These are phyloP conservation scores for Calcarisporium arbuscula DNA, from an alignment of 2,329 filamentous ascomycete genomes.

Conservation along the genomic window DNA sequence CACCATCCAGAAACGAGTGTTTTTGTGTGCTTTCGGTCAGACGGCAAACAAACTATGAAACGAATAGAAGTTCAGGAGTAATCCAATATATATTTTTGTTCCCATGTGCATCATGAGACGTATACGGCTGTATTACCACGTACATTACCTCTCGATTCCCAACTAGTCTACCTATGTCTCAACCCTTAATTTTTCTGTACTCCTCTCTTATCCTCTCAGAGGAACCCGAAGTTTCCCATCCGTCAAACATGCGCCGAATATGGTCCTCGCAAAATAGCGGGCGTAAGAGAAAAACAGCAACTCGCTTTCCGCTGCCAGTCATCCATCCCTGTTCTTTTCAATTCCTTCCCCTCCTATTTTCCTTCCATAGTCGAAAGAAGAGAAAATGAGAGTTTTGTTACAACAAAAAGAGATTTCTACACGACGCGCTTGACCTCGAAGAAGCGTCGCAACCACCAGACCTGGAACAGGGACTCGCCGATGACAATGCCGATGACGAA, in stretches of 20 bases:
- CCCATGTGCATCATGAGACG: constrained; percentile 1
- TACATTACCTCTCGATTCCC: constrained; percentile 3
- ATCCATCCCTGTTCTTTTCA: not conserved
- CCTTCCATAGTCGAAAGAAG: not conserved
- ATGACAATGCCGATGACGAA: constrained; percentile 88
- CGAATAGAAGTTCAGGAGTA: too few species aligned
- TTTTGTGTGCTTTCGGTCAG: too few species aligned
- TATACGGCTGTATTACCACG: constrained; percentile 4
- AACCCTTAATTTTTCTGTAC: too few species aligned
- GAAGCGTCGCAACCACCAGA: constrained; percentile 99
- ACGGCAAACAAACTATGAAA: too few species aligned
- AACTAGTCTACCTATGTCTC: too few species aligned
- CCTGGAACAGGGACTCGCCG: constrained; percentile 93
- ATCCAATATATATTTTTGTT: too few species aligned
- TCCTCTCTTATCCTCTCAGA: too few species aligned
- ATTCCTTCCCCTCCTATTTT: not conserved
- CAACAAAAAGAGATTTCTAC: constrained; percentile 25
- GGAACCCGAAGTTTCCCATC: too few species aligned
- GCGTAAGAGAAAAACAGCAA: constrained; percentile 3
- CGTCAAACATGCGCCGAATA: too few species aligned
- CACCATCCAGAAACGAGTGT: too few species aligned
- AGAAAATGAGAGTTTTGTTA: not conserved
- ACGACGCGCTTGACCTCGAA: constrained; percentile 77
- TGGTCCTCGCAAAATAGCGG: too few species aligned
- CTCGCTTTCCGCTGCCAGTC: not conserved